Base-by-base conservation (phyloP, 78 protist genomes). In the Dictyostelium purpureum region DNA sequence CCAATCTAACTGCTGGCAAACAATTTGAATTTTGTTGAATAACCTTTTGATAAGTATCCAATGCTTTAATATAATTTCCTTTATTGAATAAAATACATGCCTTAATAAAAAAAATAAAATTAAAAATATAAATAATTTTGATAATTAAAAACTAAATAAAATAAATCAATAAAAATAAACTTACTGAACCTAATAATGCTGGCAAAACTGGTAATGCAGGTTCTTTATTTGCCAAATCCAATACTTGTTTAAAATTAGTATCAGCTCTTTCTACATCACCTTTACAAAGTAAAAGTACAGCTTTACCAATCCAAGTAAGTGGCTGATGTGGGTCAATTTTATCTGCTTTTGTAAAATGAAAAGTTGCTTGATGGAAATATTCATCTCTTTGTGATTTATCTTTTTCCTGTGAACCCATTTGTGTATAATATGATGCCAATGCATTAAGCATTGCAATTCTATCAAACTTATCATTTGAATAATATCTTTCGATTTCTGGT, bases 51-150 rank as follows among this genome's bases (percentile, higher is more conserved):
- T 73, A 85, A 5, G 38, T 43, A 35, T 85, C 92, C 6, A 85
- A 57, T 73, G 92, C 92, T 51, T 85, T 85, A 28, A 19, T 19
- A 59, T 59, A 73, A 19, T 85, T 56, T 19, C 63, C 74, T 73
- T 85, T 75, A 61, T 85, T 85, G 24, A 85, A 85, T 73, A 56
- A 45, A 24, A 85, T 59, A 85, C 92, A 85, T 73, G 92, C 71
- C 90, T 83, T 54, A 0, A 47, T 61, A 12, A 40, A 6, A 31
- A 35, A 26, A 19, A 42, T 24, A 43, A 24, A n/a, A 70, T 43
- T 10, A 21, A 57, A 57, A n/a, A 57, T n/a, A 59, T 59, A 28
- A 59, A 59, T 59, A 28, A 59, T 26, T 26, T n/a, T 57, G 10
- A 57, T 57, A 21, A 57, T 2, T 65, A 33, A 35, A 4, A 38